Conservation (phyloP, 208 protist genomes). For the Leishmania major region DNA sequence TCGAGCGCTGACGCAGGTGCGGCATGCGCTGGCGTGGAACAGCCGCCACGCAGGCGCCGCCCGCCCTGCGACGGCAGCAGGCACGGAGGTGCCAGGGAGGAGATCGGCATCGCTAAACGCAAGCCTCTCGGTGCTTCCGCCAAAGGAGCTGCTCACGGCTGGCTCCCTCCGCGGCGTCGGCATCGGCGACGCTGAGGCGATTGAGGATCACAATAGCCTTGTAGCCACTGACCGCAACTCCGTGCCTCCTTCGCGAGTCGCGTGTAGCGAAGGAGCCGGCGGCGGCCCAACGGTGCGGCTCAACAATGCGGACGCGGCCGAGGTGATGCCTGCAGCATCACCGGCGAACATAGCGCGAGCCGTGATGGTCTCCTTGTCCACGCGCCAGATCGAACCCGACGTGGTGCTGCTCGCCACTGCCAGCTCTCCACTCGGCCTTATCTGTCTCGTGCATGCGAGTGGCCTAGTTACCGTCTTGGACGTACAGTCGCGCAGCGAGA, state of each 20-base stretch:
- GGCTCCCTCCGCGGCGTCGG: background rate
- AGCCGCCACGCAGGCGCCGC: background rate
- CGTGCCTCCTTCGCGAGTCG: background rate
- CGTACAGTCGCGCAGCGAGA: conserved; percentile 27
- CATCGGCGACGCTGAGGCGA: background rate
- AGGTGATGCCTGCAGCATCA: background rate
- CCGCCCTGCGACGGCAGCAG: background rate
- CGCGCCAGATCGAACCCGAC: conserved; percentile 57
- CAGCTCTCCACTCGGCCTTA: conserved; percentile 53
- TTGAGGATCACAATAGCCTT: background rate
- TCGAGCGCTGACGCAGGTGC: conserved; percentile 24
- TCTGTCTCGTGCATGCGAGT: conserved; percentile 79
- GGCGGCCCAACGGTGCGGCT: background rate
- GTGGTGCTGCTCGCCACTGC: conserved; percentile 71
- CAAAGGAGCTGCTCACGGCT: background rate
- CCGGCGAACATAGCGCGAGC: background rate
- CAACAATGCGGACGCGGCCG: background rate
- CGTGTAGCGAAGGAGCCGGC: background rate
- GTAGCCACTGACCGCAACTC: background rate
- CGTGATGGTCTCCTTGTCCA: background rate
- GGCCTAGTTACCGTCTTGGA: conserved; percentile 67
- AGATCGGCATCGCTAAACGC: background rate
- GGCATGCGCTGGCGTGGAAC: conserved; percentile 1
- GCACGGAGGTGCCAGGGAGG: background rate
- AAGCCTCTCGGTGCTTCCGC: background rate